Conservation (phyloP, 768 basidiomycete species). For the Sarcomyxa edulis region DNA sequence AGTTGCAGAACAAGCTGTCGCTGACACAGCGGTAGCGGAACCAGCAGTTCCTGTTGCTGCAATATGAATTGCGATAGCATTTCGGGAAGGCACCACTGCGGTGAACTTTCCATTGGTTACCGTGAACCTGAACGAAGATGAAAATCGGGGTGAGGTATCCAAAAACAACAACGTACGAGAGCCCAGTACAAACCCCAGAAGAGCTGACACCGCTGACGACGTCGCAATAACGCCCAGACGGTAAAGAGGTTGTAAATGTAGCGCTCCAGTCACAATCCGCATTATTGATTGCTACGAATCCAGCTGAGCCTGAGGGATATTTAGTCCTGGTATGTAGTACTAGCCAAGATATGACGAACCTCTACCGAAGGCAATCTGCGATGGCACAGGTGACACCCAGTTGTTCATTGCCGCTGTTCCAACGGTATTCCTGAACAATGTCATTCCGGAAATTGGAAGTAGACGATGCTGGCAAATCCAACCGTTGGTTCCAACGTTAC, state of each 20-base stretch:
- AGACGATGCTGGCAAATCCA: slow-evolving; percentile 68
- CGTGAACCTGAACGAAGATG: slow-evolving; percentile 34
- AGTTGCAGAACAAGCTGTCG: too few species aligned
- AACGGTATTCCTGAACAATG: slow-evolving; percentile 58
- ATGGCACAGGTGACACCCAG: slow-evolving; percentile 52
- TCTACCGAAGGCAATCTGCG: slow-evolving; percentile 65
- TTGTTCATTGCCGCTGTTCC: slow-evolving; percentile 43
- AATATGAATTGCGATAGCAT: slow-evolving; percentile 53
- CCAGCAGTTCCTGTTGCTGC: too few species aligned
- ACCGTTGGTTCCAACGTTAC: slow-evolving; percentile 44
- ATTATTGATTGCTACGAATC: slow-evolving; percentile 69
- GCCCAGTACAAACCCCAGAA: slow-evolving; percentile 42
- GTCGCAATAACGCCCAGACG: slow-evolving; percentile 60
- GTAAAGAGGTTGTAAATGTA: slow-evolving; percentile 53
- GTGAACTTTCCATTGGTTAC: slow-evolving; percentile 47
- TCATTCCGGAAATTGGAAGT: slow-evolving; percentile 53
- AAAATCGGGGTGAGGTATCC: too few species aligned
- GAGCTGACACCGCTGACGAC: slow-evolving; percentile 45
- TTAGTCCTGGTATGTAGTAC: too few species aligned
- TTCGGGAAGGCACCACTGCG: slow-evolving; percentile 43
- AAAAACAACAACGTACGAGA: slow-evolving; percentile 46
- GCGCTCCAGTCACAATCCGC: slow-evolving; percentile 48
- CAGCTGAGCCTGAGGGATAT: slow-evolving; percentile 38
- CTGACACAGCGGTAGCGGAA: too few species aligned
- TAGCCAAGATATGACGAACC: slow-evolving; percentile 30